These are phyloP conservation scores for Collybia sordida DNA, from an alignment of 768 basidiomycete genomes.

Conservation along the genomic window DNA sequence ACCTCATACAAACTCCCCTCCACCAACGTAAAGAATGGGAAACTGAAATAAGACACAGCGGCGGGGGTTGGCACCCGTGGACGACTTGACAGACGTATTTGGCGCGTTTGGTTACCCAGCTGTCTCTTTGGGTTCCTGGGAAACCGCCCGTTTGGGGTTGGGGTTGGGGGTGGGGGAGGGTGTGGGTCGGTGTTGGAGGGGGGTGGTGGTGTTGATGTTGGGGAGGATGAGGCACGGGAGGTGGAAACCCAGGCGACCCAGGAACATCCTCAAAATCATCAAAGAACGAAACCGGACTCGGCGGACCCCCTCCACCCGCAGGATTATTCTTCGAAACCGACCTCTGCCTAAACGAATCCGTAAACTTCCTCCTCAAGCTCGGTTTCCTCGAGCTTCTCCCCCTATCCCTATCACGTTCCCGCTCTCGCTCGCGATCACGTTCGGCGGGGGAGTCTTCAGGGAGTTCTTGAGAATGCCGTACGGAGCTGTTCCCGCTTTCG, in stretches of 20 bases:
- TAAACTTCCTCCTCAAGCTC: slow-evolving; percentile 26
- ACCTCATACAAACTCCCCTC: slow-evolving; percentile 66
- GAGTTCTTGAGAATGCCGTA: slow-evolving; percentile 6
- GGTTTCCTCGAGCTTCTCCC: slow-evolving; percentile 24
- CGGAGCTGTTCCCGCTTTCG: neutral
- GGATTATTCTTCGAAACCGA: slow-evolving; percentile 15
- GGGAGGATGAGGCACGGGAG: slow-evolving; percentile 12
- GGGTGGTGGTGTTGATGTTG: slow-evolving; percentile 7
- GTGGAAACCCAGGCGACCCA: slow-evolving; percentile 9
- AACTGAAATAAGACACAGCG: slow-evolving; percentile 65
- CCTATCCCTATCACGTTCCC: slow-evolving; percentile 21
- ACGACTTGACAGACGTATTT: slow-evolving; percentile 70
- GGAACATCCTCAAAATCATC: slow-evolving; percentile 15
- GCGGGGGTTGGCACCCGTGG: slow-evolving; percentile 63
- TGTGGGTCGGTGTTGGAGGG: slow-evolving; percentile 12
- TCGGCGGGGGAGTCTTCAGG: neutral
- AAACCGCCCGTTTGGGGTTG: too few relatives aligned
- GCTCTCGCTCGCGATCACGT: slow-evolving; percentile 15
- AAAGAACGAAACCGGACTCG: slow-evolving; percentile 23
- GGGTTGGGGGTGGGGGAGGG: slow-evolving; percentile 15
- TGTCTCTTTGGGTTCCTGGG: slow-evolving; percentile 28
- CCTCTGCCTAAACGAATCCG: slow-evolving; percentile 20
- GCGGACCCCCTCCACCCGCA: too few relatives aligned
- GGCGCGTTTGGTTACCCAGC: slow-evolving; percentile 46
- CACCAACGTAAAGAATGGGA: slow-evolving; percentile 75